These are phyloP conservation scores for Aaosphaeria pasadenensis DNA, from an alignment of 2,329 filamentous ascomycete genomes.

Conservation along the genomic window DNA sequence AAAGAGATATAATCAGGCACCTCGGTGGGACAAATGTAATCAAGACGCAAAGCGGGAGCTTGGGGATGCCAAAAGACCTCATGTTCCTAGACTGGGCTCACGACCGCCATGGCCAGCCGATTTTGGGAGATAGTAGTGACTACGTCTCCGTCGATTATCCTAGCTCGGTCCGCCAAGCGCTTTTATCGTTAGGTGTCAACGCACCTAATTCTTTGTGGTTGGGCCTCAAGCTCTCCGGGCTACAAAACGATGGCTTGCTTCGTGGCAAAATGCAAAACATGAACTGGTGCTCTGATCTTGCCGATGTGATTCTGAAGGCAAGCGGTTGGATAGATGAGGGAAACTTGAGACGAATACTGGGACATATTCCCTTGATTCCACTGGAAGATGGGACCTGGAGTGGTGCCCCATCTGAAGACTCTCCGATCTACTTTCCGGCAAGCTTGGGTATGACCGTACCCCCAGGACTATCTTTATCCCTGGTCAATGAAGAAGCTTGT, in stretches of 20 bases:
- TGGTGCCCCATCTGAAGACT: background rate
- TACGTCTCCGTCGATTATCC: conserved; percentile 1
- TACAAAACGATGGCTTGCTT: background rate
- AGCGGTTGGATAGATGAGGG: background rate
- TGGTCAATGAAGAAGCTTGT: background rate
- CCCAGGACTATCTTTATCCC: background rate
- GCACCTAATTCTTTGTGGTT: background rate
- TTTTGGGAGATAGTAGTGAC: conserved; percentile 1
- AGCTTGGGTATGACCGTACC: background rate
- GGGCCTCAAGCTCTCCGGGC: background rate
- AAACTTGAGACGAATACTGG: background rate
- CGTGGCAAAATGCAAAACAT: background rate
- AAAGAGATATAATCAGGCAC: background rate
- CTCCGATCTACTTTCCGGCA: background rate
- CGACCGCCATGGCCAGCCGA: conserved; percentile 4
- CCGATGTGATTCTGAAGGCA: background rate
- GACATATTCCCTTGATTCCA: background rate
- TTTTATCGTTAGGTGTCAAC: background rate
- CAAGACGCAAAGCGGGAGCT: background rate
- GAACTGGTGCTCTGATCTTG: background rate
- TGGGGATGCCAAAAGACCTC: conserved; percentile 1
- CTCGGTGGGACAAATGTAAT: background rate
- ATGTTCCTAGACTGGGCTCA: conserved; percentile 6
- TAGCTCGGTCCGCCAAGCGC: background rate
- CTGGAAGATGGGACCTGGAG: background rate